Evolutionary conservation across 768 basidiomycete genomes (phyloP), one percentile per base, ranked within the genome.

Genomic region (Mycena sanguinolenta): DNA sequence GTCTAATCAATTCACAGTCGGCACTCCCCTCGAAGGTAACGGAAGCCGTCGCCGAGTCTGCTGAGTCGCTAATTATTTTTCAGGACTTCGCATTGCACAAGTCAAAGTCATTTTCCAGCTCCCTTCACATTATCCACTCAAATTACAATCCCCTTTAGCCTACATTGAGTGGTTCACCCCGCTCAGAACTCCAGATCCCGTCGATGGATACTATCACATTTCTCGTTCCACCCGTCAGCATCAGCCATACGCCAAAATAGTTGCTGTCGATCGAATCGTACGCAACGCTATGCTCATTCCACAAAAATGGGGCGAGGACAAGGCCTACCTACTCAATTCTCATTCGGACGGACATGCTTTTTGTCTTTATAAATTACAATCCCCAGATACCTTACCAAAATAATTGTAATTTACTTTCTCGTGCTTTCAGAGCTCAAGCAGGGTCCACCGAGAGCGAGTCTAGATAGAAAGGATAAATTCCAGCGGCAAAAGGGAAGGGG

Each of bases 341-440:
- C 70, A 74, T 34, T 68, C 67, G 14, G 70, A 74, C 32, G 46
- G 61, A 23, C 73, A 74, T 50, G 25, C 69, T 23, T 74, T 72
- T 65, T 74, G 73, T 71, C 63, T 67, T 28, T 38, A 67, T 21
- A 74, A 71, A 32, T 39, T 73, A 1, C 34, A 34, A 25, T 49
- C 16, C 17, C 42, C 16, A 14, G 21, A 44, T 19, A 17, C 16
- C 17, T 44, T 44, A 4, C 42, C 42, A 44, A 19, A 44, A 44
- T 44, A 44, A n/a, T n/a, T n/a, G n/a, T n/a, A n/a, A n/a, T n/a
- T n/a, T n/a, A n/a, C n/a, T n/a, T n/a, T n/a, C n/a, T n/a, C n/a
- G n/a, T n/a, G n/a, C n/a, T n/a, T n/a, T n/a, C n/a, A n/a, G n/a
- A n/a, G n/a, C n/a, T n/a, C n/a, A n/a, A n/a, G n/a, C n/a, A n/a